phyloP scores from a whole-genome alignment of 306 rosid genomes.

The Phaseolus lunatus region DNA sequence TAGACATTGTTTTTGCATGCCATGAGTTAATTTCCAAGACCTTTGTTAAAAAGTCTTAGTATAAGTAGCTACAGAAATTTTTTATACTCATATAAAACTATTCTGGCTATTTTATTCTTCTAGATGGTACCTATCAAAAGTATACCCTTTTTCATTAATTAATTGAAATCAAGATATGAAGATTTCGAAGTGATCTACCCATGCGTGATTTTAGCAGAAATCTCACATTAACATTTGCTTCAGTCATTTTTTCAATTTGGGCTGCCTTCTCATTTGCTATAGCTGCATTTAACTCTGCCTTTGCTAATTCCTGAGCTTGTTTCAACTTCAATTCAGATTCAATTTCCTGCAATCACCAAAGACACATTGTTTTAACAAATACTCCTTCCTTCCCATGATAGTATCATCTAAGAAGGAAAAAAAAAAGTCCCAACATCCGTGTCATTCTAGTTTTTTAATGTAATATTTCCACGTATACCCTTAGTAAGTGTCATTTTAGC shows the following conservation, averaged over 20 bases:
- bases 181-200: conserved; percentile 39
- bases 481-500: too few species aligned
- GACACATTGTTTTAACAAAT: conserved; percentile 44
- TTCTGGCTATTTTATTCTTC: conserved; percentile 37
- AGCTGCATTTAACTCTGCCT: conserved; percentile 81
- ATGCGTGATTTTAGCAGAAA: conserved; percentile 46
- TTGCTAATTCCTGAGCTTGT: conserved; percentile 69
- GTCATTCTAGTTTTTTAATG: too few species aligned
- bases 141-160: conserved; percentile 40
- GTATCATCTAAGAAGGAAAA: too few species aligned
- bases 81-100: conserved; percentile 22
- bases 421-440: too few species aligned
- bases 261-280: conserved; percentile 89
- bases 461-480: neutral
- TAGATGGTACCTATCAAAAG: conserved; percentile 27
- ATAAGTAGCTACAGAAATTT: conserved; percentile 1
- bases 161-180: conserved; percentile 34
- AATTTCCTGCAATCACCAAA: conserved; percentile 67
- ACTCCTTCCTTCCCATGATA: neutral
- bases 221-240: conserved; percentile 91
- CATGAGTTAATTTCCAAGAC: conserved; percentile 29
- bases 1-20: conserved; percentile 11
- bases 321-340: conserved; percentile 66
- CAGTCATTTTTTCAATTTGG: conserved; percentile 88
- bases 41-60: conserved; percentile 17